Percentiles rank a stretch among this genome's conserved stretches.
Conservation (phyloP, 2,329 filamentous ascomycete genomes). For the Neonectria punicea region DNA sequence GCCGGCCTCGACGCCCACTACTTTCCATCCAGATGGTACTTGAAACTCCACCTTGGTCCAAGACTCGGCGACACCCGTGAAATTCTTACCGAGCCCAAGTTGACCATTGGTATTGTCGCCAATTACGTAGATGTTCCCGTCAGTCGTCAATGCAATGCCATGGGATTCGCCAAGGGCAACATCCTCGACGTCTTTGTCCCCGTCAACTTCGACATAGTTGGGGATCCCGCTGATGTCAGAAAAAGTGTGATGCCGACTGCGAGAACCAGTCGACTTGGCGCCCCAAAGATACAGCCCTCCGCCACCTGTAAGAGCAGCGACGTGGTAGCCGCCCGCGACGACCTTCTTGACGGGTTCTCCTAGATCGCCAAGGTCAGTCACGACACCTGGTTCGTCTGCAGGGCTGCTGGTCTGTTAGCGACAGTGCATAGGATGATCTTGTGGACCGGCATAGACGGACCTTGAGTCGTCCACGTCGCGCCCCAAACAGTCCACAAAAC, state of each 20-base stretch:
- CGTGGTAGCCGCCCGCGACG: slow-evolving; percentile 65
- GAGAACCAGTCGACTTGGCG: slow-evolving; percentile 34
- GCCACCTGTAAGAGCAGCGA: slow-evolving; percentile 67
- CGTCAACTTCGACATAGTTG: slow-evolving; percentile 58
- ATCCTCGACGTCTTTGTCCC: slow-evolving; percentile 64
- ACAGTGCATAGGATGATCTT: neutral
- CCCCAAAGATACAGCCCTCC: slow-evolving; percentile 73
- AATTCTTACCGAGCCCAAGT: slow-evolving; percentile 56
- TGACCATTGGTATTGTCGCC: slow-evolving; percentile 70
- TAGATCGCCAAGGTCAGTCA: slow-evolving; percentile 63
- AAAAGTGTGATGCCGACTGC: slow-evolving; percentile 48
- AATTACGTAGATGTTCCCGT: slow-evolving; percentile 62
- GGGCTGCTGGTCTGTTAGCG: slow-evolving; percentile 48
- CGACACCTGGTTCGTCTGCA: slow-evolving; percentile 55
- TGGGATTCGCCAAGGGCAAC: slow-evolving; percentile 69
- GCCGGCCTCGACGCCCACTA: slow-evolving; percentile 60
- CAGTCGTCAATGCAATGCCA: slow-evolving; percentile 63
- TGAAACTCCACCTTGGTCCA: slow-evolving; percentile 53
- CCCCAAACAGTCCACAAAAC: slow-evolving; percentile 67
- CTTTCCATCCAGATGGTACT: slow-evolving; percentile 37
- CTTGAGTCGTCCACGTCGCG: slow-evolving; percentile 54
- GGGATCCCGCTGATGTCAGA: slow-evolving; percentile 48
- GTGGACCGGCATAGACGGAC: slow-evolving; percentile 39
- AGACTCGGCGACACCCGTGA: slow-evolving; percentile 30
- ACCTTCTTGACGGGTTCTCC: slow-evolving; percentile 63